These are phyloP conservation scores for Aspergillus amoenus DNA, from an alignment of 2,329 filamentous ascomycete genomes.

Conservation along the genomic window DNA sequence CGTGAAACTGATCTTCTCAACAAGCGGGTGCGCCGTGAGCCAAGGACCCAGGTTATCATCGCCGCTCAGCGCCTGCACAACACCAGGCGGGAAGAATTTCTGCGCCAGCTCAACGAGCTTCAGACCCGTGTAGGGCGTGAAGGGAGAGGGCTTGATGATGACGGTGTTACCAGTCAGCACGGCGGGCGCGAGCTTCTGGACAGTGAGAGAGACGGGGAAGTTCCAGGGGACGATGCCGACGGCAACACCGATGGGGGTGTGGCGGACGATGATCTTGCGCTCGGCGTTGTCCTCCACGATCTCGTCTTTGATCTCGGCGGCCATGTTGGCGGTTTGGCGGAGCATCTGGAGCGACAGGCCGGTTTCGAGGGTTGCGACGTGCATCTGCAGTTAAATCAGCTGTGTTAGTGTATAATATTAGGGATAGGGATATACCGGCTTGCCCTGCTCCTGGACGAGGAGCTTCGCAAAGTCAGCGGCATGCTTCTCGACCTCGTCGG, in stretches of 20 bases:
- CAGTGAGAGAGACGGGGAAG: slow-evolving; percentile 44
- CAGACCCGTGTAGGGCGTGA: slow-evolving; percentile 55
- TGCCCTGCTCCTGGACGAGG: slow-evolving; percentile 45
- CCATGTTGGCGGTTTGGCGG: slow-evolving; percentile 15
- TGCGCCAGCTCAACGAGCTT: slow-evolving; percentile 54
- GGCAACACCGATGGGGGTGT: slow-evolving; percentile 41
- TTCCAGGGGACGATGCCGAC: slow-evolving; percentile 64
- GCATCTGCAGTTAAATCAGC: slow-evolving; percentile 10
- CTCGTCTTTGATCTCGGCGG: slow-evolving; percentile 33
- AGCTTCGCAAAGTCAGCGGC: slow-evolving; percentile 37
- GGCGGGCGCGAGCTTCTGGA: slow-evolving; percentile 52
- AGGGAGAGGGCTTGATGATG: slow-evolving; percentile 54
- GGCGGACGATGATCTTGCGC: slow-evolving; percentile 32
- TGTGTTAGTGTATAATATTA: background rate
- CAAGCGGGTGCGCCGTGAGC: slow-evolving; percentile 54
- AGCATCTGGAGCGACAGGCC: slow-evolving; percentile 21
- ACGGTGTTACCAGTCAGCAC: slow-evolving; percentile 54
- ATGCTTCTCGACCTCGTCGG: slow-evolving; percentile 36
- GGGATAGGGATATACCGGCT: slow-evolving; percentile 22
- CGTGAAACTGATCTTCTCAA: slow-evolving; percentile 61
- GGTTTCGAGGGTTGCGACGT: slow-evolving; percentile 28
- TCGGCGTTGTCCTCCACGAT: slow-evolving; percentile 50
- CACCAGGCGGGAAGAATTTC: slow-evolving; percentile 53
- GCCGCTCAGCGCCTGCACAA: slow-evolving; percentile 57
- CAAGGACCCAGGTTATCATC: slow-evolving; percentile 54